Conservation (phyloP, 768 basidiomycete genomes). For the Mycena chlorophos region DNA sequence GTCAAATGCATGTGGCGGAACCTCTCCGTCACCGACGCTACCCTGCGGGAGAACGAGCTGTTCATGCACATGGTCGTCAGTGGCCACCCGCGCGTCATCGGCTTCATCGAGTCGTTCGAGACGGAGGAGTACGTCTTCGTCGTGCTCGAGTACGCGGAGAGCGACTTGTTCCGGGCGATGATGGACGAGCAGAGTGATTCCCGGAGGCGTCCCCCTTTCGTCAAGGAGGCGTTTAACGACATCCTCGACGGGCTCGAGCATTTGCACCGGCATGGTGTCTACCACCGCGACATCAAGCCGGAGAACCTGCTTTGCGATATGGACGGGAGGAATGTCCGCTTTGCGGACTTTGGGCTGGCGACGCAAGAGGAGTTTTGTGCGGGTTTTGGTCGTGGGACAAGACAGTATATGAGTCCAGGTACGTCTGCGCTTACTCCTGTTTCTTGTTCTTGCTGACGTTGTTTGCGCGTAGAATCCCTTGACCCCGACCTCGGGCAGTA, state of each 20-base stretch:
- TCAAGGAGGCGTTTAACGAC: constrained; percentile 75
- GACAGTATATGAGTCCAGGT: constrained; percentile 14
- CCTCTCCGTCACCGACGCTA: not conserved
- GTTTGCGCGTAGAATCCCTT: not conserved
- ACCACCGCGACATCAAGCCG: constrained; percentile 82
- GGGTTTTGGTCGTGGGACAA: constrained; percentile 9
- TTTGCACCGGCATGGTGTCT: constrained; percentile 70
- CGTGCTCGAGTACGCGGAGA: constrained; percentile 86
- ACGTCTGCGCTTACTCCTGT: not conserved
- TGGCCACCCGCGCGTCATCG: not conserved
- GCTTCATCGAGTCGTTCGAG: not conserved
- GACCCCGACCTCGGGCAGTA: not conserved
- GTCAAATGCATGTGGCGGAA: constrained; percentile 13
- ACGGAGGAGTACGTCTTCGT: constrained; percentile 58
- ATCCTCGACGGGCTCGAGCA: constrained; percentile 75
- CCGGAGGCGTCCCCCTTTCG: constrained; percentile 61
- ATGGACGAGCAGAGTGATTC: constrained; percentile 63
- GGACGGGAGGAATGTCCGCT: constrained; percentile 39
- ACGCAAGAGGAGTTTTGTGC: constrained; percentile 23
- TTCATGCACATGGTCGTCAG: not conserved
- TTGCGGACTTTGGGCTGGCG: constrained; percentile 58
- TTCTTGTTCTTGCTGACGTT: not conserved
- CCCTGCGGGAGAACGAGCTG: not conserved
- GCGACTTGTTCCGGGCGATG: constrained; percentile 75
- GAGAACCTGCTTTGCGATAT: constrained; percentile 72